Evolutionary conservation across 164 flowering plant species (phyloP).

Genomic region (Santalum album): DNA sequence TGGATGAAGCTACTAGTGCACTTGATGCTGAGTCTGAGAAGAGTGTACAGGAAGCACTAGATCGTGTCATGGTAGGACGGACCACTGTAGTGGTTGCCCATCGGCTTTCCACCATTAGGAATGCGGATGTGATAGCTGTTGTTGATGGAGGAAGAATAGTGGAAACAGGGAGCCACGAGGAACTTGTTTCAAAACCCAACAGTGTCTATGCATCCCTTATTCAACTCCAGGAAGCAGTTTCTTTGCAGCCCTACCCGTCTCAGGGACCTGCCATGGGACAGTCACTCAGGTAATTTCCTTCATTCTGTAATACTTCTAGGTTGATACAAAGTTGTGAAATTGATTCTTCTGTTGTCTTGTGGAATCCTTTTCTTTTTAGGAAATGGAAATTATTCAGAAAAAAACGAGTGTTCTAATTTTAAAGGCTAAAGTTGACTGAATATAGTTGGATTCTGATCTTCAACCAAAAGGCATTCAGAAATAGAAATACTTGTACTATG

Average conservation of each 20-base stretch:
- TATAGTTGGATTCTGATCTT: too few relatives aligned
- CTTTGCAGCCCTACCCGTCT: constrained; percentile 35
- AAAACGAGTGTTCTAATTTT: too few relatives aligned
- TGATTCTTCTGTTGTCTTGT: neutral
- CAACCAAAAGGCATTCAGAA: too few relatives aligned
- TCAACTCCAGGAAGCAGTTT: constrained; percentile 63
- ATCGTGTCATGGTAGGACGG: constrained; percentile 91
- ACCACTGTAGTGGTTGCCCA: constrained; percentile 92
- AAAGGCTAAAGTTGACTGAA: too few relatives aligned
- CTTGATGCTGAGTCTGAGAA: constrained; percentile 97
- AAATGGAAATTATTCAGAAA: too few relatives aligned
- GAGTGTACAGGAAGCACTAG: constrained; percentile 93
- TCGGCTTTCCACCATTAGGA: constrained; percentile 85
- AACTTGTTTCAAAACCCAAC: constrained; percentile 57
- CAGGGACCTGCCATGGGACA: constrained; percentile 33
- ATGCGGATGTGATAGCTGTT: constrained; percentile 85
- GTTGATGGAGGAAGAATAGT: constrained; percentile 73
- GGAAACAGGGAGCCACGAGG: constrained; percentile 86
- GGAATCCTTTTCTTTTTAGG: too few relatives aligned
- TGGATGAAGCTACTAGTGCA: constrained; percentile 97
- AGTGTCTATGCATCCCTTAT: constrained; percentile 76
- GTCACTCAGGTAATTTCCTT: constrained; percentile 38
- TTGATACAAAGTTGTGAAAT: neutral
- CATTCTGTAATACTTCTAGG: neutral
- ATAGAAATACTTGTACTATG: too few relatives aligned